Evolutionary conservation across 441 rosid genomes (phyloP), one percentile per base, ranked within the genome.

Genomic region (Macaranga tanarius): DNA sequence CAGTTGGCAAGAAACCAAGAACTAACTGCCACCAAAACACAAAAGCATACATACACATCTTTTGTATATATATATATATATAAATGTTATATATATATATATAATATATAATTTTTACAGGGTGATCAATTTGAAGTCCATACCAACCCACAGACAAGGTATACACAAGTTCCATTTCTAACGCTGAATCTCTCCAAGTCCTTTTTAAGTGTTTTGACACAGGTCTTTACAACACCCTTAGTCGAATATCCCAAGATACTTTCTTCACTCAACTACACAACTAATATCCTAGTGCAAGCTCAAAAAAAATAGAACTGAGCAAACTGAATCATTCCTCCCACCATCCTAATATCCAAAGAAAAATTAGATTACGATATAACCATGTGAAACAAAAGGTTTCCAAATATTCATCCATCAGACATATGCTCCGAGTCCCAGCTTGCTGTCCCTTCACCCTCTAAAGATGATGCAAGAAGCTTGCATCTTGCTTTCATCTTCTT

Each of bases 401-500:
- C 51, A 40, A 48, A 40, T 62, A 69, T 69, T 72, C 68, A 75
- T 0, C 70, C 44, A 55, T 73, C 79, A 13, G 83, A 77, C 78
- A 50, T 84, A 70, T 80, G 85, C 58, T 84, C 86, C 0, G 81
- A 79, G 22, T 81, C 92, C 80, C 84, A 67, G 84, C 85, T 84
- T 63, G 77, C 52, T 3, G 76, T 79, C 52, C 75, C 83, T 74
- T 84, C 87, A 56, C 70, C 82, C 69, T 84, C 91, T n/a, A 83
- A 51, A 34, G 84, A 80, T n/a, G 89, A 79, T 22, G 77, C 75
- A 2, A 77, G 81, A 31, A 80, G 68, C 85, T 82, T 92, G 82
- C 84, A 20, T 74, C 74, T 79, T 17, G 85, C 16, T 71, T 81
- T 79, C 76, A 88, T 80, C 80, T 87, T 88, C 88, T 92, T 92